Conservation (phyloP, 2,329 filamentous ascomycete species). For the Colletotrichum destructivum region DNA sequence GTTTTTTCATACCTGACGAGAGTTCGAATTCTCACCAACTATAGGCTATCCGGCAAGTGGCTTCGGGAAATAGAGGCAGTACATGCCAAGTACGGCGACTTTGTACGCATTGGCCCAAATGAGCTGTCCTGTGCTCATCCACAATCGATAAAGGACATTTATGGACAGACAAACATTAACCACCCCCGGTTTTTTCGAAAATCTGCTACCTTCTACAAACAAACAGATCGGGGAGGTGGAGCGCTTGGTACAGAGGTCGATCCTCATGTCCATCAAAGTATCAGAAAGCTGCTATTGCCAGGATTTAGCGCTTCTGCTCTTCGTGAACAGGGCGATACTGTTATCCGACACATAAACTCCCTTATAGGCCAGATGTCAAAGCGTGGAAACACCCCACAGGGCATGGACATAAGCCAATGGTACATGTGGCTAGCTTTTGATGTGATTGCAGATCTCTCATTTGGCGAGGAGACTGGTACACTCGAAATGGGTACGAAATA, state of each 20-base stretch:
- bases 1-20: rapidly evolving
- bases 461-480: slow-evolving; percentile 48
- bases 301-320: slow-evolving; percentile 46
- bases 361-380: not conserved
- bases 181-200: slow-evolving; percentile 43
- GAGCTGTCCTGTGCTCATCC: slow-evolving; percentile 60
- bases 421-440: slow-evolving; percentile 50
- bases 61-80: slow-evolving; percentile 19
- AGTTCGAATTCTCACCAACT: not conserved
- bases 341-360: slow-evolving; percentile 56
- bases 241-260: slow-evolving; percentile 17
- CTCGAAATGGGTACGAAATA: slow-evolving; percentile 38
- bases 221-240: slow-evolving; percentile 39
- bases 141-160: slow-evolving; percentile 58
- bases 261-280: slow-evolving; percentile 14
- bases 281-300: slow-evolving; percentile 36
- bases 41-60: slow-evolving; percentile 16
- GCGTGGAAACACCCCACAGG: slow-evolving; percentile 22
- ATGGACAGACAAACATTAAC: slow-evolving; percentile 45
- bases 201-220: slow-evolving; percentile 17
- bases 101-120: slow-evolving; percentile 62
- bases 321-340: slow-evolving; percentile 44
- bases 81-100: slow-evolving; percentile 43
- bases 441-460: slow-evolving; percentile 48
- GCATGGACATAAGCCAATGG: slow-evolving; percentile 50